Evolutionary conservation across 2,329 filamentous ascomycete species (phyloP).

Genomic region (Furcasterigmium furcatum): DNA sequence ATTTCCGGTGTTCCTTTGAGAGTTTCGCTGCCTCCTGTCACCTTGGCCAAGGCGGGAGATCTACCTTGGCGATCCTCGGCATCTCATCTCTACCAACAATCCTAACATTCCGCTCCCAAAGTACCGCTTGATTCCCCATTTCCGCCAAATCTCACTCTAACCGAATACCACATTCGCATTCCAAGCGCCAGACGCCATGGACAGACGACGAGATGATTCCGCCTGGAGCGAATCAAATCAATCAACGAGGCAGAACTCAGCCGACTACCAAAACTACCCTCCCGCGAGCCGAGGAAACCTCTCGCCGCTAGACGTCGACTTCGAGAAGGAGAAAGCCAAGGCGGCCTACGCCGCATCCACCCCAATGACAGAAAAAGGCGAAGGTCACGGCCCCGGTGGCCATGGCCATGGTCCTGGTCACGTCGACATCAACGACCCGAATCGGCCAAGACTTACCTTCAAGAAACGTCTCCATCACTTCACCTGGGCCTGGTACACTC

Average conservation of each 20-base stretch:
- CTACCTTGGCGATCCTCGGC: background rate
- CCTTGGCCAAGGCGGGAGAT: background rate
- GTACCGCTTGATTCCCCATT: background rate
- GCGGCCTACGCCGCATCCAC: conserved; percentile 7
- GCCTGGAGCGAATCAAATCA: conserved; percentile 1
- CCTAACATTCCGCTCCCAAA: background rate
- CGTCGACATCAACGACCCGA: conserved; percentile 15
- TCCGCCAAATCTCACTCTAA: too few species aligned
- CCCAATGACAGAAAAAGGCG: conserved; percentile 10
- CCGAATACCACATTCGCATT: too few species aligned
- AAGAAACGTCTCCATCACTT: conserved; percentile 52
- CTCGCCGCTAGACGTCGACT: conserved; percentile 7
- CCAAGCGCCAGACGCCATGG: background rate
- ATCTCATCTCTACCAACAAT: background rate
- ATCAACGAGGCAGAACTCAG: background rate
- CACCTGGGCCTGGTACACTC: conserved; percentile 72
- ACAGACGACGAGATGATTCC: background rate
- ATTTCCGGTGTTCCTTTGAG: background rate
- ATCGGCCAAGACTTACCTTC: conserved; percentile 33
- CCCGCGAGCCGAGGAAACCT: background rate
- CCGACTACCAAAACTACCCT: background rate
- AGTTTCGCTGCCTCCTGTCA: background rate
- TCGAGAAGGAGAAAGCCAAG: conserved; percentile 7
- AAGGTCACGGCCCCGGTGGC: background rate
- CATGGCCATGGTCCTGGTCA: conserved; percentile 8